Evolutionary conservation across 2,329 filamentous ascomycete genomes (phyloP), one percentile per base, ranked within the genome.

Genomic region (Beauveria scarabaeidicola): DNA sequence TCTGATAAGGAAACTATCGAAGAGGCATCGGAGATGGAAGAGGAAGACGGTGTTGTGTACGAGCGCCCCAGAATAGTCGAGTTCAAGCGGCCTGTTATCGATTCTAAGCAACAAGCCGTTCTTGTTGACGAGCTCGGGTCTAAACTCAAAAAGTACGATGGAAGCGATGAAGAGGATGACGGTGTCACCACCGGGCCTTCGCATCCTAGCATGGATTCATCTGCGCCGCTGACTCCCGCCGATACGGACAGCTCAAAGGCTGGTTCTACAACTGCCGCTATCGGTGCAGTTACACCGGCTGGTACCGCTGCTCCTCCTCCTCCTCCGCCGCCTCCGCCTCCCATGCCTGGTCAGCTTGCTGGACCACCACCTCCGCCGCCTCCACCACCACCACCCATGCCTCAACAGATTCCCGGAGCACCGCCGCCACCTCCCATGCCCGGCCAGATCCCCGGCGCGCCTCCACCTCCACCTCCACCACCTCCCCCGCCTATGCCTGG

Each of bases 1-100:
- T 70, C 71, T 32, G 77, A 79, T 19, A 52, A 21, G 41, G 74
- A 75, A 23, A 61, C 65, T 27, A 68, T 72, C 23, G 78, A 81
- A 2, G 80, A 83, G 17, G 77, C 76, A 15, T 82, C 81, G 38
- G 80, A 83, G 48, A 70, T 68, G 23, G 73, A 82, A 52, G 71
- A 69, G 19, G 75, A 75, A 7, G 85, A 87, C 41, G 84, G 80
- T 29, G 78, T 86, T 44, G 74, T 93, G 25, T 89, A 87, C 64
- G 90, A 92, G 74, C 93, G 87, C 73, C 89, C 92, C 43, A 83
- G 87, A 59, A 76, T 96, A 53, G 83, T 96, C 60, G 83, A 94
- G 72, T 84, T 93, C 74, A 87, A 84, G 70, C 83, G 90, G 63
- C 90, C 91, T 11, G 74, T 80, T 38, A 75, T 84, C 66, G 80